Evolutionary conservation across 148 eudicot genomes (phyloP).

Genomic region (Rhododendron simsii): DNA sequence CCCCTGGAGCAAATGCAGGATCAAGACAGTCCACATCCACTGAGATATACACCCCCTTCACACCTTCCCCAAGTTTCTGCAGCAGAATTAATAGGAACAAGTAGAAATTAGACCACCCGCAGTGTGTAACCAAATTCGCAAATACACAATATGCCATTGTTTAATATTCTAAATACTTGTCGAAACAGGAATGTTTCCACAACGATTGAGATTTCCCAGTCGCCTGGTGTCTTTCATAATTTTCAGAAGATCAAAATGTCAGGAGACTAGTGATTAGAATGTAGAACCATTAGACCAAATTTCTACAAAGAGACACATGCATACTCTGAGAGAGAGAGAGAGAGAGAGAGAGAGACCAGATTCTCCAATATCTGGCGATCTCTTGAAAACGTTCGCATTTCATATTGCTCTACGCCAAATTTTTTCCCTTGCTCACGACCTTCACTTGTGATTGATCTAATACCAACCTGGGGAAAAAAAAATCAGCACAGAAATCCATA

Average conservation of each 20-base stretch:
- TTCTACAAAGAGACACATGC: neutral
- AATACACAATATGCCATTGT: neutral
- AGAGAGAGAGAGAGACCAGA: constrained; percentile 49
- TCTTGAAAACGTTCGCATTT: constrained; percentile 86
- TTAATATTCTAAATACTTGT: neutral
- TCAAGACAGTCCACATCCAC: constrained; percentile 87
- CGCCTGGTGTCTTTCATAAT: neutral
- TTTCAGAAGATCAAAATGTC: neutral
- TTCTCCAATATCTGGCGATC: constrained; percentile 75
- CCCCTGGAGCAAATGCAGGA: constrained; percentile 97
- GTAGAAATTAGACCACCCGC: neutral
- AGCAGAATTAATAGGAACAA: neutral
- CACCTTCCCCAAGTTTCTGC: constrained; percentile 97
- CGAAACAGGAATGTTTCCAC: neutral
- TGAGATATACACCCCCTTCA: constrained; percentile 87
- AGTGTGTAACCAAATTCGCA: neutral
- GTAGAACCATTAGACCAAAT: neutral
- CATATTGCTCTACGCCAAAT: constrained; percentile 97
- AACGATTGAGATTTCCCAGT: neutral
- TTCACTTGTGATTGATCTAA: constrained; percentile 81
- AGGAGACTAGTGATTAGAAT: neutral
- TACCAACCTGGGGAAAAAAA: constrained; percentile 59
- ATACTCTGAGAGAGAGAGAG: neutral
- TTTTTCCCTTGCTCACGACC: constrained; percentile 95
- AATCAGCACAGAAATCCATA: neutral